These are phyloP conservation scores for Sporothrix variecibatus DNA, from an alignment of 2,329 filamentous ascomycete species.

Conservation along the genomic window DNA sequence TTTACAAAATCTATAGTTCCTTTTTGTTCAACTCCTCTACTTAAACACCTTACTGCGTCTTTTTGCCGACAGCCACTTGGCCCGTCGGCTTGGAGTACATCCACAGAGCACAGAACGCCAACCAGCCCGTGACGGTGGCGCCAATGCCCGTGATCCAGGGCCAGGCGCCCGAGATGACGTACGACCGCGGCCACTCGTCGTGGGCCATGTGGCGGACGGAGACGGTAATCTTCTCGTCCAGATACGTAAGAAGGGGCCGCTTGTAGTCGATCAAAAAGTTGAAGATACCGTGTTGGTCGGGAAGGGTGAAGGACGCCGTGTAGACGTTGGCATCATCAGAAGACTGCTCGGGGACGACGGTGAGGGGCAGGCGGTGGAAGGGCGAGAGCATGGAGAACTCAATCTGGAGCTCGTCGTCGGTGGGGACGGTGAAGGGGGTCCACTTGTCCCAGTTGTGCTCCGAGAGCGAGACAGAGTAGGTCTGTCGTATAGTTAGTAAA, in stretches of 20 bases:
- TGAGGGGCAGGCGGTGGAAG: constrained; percentile 83
- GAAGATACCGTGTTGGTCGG: constrained; percentile 98
- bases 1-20: neutral
- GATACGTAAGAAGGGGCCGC: constrained; percentile 81
- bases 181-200: constrained; percentile 93
- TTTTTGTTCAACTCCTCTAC: neutral
- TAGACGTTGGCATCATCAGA: constrained; percentile 72
- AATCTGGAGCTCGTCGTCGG: constrained; percentile 77
- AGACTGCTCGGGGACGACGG: constrained; percentile 50
- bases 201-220: constrained; percentile 96
- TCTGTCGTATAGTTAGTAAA: constrained; percentile 41
- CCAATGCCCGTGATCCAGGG: constrained; percentile 90
- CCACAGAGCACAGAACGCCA: constrained; percentile 86
- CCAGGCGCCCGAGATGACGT: constrained; percentile 86
- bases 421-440: constrained; percentile 69
- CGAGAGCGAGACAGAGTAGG: constrained; percentile 84
- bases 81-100: constrained; percentile 64
- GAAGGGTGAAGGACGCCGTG: constrained; percentile 73
- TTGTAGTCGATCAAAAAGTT: constrained; percentile 98
- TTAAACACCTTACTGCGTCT: constrained; percentile 44
- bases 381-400: constrained; percentile 99
- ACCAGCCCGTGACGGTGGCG: constrained; percentile 79
- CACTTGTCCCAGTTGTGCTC: constrained; percentile 78
- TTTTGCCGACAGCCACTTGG: constrained; percentile 44
- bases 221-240: constrained; percentile 94